Evolutionary conservation across 140 eudicot genomes (phyloP), one percentile per base, ranked within the genome.

Genomic region (Flaveria floridana): DNA sequence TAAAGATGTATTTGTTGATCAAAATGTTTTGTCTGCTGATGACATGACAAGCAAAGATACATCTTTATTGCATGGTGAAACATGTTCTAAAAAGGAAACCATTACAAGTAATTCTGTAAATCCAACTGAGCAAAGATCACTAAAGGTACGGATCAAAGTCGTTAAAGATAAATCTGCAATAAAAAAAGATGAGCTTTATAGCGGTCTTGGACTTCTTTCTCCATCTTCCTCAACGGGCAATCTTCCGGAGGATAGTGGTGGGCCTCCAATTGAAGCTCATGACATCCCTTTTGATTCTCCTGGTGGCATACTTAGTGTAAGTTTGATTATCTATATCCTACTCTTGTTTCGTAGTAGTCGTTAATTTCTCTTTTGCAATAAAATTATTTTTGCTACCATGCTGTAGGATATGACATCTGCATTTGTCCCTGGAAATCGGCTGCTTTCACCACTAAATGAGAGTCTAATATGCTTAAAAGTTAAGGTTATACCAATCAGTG

Each of bases 361-460:
- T 65, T 25, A 11, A 20, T 63, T 61, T 58, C 66, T 9, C 48
- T 2, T 20, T 71, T 57, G 13, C 4, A 9, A 4, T 34, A 44
- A 23, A 61, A 9, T 61, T 11, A 21, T 68, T 76, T 44, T 73
- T 62, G 65, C 10, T 61, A 34, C 69, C 53, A 14, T 50, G 46
- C 88, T 84, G 95, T 91, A 94, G 99, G 82, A 72, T 20, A 84
- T 94, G 99, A 88, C 90, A 11, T 78, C 95, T 52, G 53, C 63
- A 37, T 84, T 87, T 63, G 81, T 88, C 48, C 74, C 85, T 26
- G 91, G 85, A 50, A 80, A 77, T 23, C 61, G 74, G 61, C 84
- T 88, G 82, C 79, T 90, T 19, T 94, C 99, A 47, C 99, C 99
- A 79, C 99, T 94, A 42, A 81, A 66, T 28, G 95, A 82, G 70